phyloP scores from a whole-genome alignment of 192 early-diverging fungal genomes.

The Rhizoclosmatium globosum region DNA sequence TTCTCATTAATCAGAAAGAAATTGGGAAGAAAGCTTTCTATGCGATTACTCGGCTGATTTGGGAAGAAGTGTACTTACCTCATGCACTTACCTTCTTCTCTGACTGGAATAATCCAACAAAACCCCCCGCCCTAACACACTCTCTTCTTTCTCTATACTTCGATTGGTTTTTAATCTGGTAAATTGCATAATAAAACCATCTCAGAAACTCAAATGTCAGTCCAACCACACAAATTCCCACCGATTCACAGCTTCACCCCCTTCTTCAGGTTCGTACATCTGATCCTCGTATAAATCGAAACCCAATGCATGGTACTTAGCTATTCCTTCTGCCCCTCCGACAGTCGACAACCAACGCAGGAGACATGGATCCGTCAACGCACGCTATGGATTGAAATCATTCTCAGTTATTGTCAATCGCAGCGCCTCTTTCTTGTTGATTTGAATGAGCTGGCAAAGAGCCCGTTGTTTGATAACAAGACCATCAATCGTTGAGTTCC shows the following conservation, averaged over 20 bases:
- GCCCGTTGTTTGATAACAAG: constrained; percentile 71
- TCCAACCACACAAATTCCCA: constrained; percentile 72
- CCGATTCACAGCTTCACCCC: constrained; percentile 90
- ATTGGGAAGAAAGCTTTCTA: too few relatives aligned
- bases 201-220: not conserved
- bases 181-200: too few relatives aligned
- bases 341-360: constrained; percentile 74
- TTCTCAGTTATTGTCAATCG: constrained; percentile 75
- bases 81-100: too few relatives aligned
- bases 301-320: too few relatives aligned
- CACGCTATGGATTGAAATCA: constrained; percentile 79
- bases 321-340: too few relatives aligned
- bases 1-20: too few relatives aligned
- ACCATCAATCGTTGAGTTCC: constrained; percentile 71
- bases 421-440: constrained; percentile 70
- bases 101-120: too few relatives aligned
- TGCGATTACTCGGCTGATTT: too few relatives aligned
- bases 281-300: not conserved
- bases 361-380: constrained; percentile 86
- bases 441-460: constrained; percentile 63
- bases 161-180: too few relatives aligned
- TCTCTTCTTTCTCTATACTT: too few relatives aligned
- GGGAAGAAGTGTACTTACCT: too few relatives aligned
- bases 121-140: too few relatives aligned
- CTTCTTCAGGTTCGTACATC: constrained; percentile 69